Evolutionary conservation across 345 rosid genomes (phyloP).

Genomic region (Lumnitzera littorea): DNA sequence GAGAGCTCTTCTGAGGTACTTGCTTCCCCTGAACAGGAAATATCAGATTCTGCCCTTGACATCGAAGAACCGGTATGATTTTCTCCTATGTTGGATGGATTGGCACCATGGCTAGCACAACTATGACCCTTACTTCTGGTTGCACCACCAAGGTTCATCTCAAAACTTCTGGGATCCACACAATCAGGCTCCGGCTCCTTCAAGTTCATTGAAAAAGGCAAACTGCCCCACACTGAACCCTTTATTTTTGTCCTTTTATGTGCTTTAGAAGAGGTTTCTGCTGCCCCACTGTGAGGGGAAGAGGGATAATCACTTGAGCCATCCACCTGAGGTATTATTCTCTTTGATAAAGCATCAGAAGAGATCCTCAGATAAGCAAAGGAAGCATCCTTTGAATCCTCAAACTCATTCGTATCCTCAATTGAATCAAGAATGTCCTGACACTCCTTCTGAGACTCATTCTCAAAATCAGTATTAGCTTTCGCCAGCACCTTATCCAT

Average conservation of each 20-base stretch:
- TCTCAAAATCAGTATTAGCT: constrained; percentile 70
- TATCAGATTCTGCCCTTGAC: constrained; percentile 21
- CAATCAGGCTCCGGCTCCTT: constrained; percentile 25
- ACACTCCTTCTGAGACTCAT: constrained; percentile 85
- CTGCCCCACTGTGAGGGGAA: constrained; percentile 23
- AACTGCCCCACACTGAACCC: constrained; percentile 54
- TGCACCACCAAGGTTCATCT: constrained; percentile 16
- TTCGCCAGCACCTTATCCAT: constrained; percentile 65
- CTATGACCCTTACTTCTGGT: constrained; percentile 21
- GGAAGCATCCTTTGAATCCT: constrained; percentile 32
- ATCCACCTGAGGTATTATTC: constrained; percentile 36
- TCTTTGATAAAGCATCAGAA: constrained; percentile 27
- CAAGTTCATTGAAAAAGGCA: constrained; percentile 40
- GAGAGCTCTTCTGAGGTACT: constrained; percentile 41
- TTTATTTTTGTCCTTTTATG: constrained; percentile 30
- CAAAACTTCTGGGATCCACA: constrained; percentile 16
- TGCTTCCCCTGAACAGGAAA: constrained; percentile 20
- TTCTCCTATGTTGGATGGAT: constrained; percentile 21
- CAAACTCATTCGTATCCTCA: constrained; percentile 39
- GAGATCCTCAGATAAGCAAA: constrained; percentile 16
- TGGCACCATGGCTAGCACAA: constrained; percentile 8
- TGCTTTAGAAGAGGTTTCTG: constrained; percentile 28
- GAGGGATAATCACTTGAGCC: constrained; percentile 40
- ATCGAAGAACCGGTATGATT: constrained; percentile 20
- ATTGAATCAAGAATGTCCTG: constrained; percentile 94